Conservation (phyloP, 2,329 filamentous ascomycete species). For the Cercospora citrullina region DNA sequence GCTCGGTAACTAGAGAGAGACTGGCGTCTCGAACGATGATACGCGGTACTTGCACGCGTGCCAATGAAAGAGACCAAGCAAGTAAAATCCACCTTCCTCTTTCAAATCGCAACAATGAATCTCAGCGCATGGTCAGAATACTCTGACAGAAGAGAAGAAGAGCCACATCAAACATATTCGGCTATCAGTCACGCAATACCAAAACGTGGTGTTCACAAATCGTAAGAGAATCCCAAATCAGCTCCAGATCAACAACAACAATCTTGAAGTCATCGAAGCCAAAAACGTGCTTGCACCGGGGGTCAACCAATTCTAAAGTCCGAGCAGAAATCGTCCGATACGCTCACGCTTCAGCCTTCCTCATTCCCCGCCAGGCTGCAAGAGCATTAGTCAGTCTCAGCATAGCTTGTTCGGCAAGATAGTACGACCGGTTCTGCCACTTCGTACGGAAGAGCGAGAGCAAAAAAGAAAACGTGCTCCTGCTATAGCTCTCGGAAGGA, state of each 20-base stretch:
- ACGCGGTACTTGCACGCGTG: not conserved
- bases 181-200: not conserved
- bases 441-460: not conserved
- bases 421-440: not conserved
- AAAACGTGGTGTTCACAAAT: too few relatives aligned
- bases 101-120: not conserved
- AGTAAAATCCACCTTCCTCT: not conserved
- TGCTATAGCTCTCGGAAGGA: not conserved
- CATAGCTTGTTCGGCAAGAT: not conserved
- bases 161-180: not conserved
- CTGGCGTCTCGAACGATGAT: not conserved
- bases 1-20: not conserved
- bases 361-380: not conserved
- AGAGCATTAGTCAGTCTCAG: not conserved
- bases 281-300: not conserved
- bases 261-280: constrained; percentile 20
- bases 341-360: not conserved
- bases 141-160: not conserved
- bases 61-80: not conserved
- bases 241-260: constrained; percentile 3
- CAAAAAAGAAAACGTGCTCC: too few relatives aligned
- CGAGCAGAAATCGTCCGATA: not conserved
- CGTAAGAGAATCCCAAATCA: not conserved
- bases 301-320: not conserved
- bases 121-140: not conserved